phyloP scores from a whole-genome alignment of 495 filamentous ascomycete genomes.

The Jackrogersella multiformis region DNA sequence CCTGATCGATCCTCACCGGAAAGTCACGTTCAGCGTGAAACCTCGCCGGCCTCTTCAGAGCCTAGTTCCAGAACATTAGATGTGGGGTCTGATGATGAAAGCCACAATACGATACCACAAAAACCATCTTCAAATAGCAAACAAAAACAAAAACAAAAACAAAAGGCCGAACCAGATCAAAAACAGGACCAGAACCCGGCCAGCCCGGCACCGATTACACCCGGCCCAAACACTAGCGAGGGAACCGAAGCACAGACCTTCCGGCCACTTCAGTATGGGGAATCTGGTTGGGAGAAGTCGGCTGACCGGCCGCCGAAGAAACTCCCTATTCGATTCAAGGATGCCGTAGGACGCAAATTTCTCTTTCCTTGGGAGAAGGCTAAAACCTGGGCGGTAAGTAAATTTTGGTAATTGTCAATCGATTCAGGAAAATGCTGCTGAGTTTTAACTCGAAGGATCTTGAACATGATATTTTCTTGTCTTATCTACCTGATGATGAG shows the following conservation, averaged over 20 bases:
- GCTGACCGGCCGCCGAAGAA: constrained; percentile 48
- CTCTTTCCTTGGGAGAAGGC: constrained; percentile 72
- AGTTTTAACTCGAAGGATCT: neutral
- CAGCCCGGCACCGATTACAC: neutral
- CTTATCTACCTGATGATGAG: neutral
- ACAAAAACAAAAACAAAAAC: constrained; percentile 33
- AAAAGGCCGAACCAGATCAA: constrained; percentile 16
- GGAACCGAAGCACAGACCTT: constrained; percentile 13
- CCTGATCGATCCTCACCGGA: neutral
- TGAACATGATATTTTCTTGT: neutral
- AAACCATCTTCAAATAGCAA: constrained; percentile 17
- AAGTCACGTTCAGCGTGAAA: neutral
- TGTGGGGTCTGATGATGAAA: neutral
- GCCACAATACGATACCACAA: neutral
- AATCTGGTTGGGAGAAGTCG: constrained; percentile 40
- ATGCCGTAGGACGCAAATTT: constrained; percentile 72
- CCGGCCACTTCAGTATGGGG: constrained; percentile 22
- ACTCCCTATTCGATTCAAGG: constrained; percentile 70
- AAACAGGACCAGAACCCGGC: neutral
- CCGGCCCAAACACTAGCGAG: constrained; percentile 5
- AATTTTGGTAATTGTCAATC: neutral
- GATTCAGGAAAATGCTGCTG: neutral
- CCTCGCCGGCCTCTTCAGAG: neutral
- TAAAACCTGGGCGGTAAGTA: constrained; percentile 69
- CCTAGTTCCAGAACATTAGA: neutral